Conservation (phyloP, 1,284 basidiomycete species). For the Austroboletus niveus region DNA sequence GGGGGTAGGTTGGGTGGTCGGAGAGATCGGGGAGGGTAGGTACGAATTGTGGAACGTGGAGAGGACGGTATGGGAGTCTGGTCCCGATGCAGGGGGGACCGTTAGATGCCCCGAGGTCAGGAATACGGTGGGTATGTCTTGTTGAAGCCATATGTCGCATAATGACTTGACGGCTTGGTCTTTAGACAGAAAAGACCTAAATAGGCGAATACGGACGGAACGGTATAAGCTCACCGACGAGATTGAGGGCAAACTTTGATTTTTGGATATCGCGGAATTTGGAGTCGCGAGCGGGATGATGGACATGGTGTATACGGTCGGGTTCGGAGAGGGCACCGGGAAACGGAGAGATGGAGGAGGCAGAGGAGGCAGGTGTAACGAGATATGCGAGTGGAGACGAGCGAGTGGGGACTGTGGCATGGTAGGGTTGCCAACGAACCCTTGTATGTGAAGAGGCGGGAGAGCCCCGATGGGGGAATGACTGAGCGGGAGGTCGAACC, state of each 20-base stretch:
- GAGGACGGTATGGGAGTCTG: conserved; percentile 20
- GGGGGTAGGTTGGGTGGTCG: conserved; percentile 38
- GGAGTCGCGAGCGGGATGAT: conserved; percentile 30
- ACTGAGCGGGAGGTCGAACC: conserved; percentile 60
- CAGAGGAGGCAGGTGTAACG: conserved; percentile 48
- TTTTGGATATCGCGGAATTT: conserved; percentile 52
- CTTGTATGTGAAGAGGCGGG: conserved; percentile 45
- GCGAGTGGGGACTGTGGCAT: conserved; percentile 30
- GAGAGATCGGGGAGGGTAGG: conserved; percentile 48
- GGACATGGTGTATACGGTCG: conserved; percentile 36
- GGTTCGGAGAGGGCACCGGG: conserved; percentile 36
- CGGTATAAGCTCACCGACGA: conserved; percentile 58
- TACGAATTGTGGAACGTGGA: conserved; percentile 37
- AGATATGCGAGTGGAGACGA: conserved; percentile 49
- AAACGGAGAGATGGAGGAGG: conserved; percentile 40
- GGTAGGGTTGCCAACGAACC: conserved; percentile 76
- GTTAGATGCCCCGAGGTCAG: conserved; percentile 40
- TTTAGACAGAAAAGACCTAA: conserved; percentile 31
- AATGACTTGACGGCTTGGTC: conserved; percentile 75
- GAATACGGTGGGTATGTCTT: conserved; percentile 66
- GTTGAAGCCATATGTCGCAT: conserved; percentile 71
- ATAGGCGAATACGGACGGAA: conserved; percentile 12
- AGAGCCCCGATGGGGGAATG: conserved; percentile 65
- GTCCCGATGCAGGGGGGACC: conserved; percentile 23
- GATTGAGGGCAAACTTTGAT: conserved; percentile 59